These are phyloP conservation scores for Drechslerella stenobrocha DNA, from an alignment of 2,329 filamentous ascomycete species.

Conservation along the genomic window DNA sequence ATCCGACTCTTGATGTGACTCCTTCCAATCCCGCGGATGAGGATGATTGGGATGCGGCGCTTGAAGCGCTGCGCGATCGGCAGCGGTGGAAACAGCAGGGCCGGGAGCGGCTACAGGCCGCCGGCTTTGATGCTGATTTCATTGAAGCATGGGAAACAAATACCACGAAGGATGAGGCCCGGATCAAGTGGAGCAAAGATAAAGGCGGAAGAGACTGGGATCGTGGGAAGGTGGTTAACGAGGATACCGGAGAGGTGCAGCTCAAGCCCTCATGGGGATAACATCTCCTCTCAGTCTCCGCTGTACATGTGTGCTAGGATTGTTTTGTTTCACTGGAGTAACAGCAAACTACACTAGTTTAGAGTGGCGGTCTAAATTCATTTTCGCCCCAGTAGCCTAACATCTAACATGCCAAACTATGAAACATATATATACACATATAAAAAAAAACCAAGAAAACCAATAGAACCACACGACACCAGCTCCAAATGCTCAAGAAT, in stretches of 20 bases:
- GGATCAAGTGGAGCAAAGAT: slow-evolving; percentile 72
- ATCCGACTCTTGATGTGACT: slow-evolving; percentile 63
- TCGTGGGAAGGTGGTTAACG: slow-evolving; percentile 59
- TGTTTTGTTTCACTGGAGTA: neutral
- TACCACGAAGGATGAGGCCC: slow-evolving; percentile 64
- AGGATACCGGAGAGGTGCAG: slow-evolving; percentile 51
- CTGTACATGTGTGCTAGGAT: neutral
- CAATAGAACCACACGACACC: too few species aligned
- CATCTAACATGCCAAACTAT: too few species aligned
- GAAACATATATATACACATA: too few species aligned
- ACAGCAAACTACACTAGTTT: too few species aligned
- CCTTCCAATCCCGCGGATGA: slow-evolving; percentile 59
- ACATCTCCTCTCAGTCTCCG: neutral
- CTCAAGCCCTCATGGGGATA: slow-evolving; percentile 50
- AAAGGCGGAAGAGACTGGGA: slow-evolving; percentile 70
- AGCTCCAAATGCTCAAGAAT: too few species aligned
- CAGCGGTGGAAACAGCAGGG: slow-evolving; percentile 75
- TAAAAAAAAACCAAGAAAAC: too few species aligned
- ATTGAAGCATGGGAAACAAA: slow-evolving; percentile 72
- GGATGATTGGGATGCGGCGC: slow-evolving; percentile 76
- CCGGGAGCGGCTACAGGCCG: slow-evolving; percentile 72
- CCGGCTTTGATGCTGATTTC: slow-evolving; percentile 76
- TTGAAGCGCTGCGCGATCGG: slow-evolving; percentile 78
- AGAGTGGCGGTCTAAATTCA: too few species aligned
- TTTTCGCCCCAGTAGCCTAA: too few species aligned